Base-by-base conservation (phyloP, 2,329 filamentous ascomycete species). In the Paraconiothyrium brasiliense region DNA sequence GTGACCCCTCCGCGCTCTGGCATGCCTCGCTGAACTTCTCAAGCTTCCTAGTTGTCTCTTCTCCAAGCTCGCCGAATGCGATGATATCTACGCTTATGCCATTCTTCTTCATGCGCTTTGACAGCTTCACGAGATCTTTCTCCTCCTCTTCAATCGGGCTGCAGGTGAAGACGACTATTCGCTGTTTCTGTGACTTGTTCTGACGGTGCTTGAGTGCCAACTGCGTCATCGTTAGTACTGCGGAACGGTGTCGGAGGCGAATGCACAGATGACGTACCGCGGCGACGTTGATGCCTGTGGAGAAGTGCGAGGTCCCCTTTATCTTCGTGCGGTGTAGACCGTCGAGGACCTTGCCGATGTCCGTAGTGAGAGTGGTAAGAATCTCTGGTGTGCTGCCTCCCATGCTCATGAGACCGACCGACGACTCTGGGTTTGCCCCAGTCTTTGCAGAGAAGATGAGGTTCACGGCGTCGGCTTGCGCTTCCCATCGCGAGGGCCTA, bases 71-170 rank as follows among this genome's bases (percentile, higher is more conserved):
- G 69, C 95, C 95, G 73, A 99, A 99, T 50, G 94, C 89, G 64
- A 99, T 87, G 75, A 99, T 94, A 80, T 99, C 95, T 76, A 99
- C 92, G 64, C 90, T 92, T 63, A 97, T 92, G 75, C 92, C 94
- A 80, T 90, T 91, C 87, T 99, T 99, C 89, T 98, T 99, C 93
- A 98, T 98, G 84, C 95, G 96, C 84, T 95, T 97, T 48, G 95
- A 94, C 34, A 99, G 86, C 76, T 92, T 92, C 65, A 94, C 87
- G 54, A 99, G 88, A 57, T 91, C 89, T 83, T 95, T 95, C 80
- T 97, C 92, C 67, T 92, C 90, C 76, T 99, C 95, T 64, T 89
- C 86, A 75, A 98, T 90, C 32, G 94, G 92, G 46, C 93, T 97
- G 86, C 95, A 99, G 66, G 94, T 91, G 80, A 99, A 97, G 63